Percentiles rank a stretch among this genome's conserved stretches.
Conservation (phyloP, 2,329 filamentous ascomycete genomes). For the Ceratocystis albifundus region DNA sequence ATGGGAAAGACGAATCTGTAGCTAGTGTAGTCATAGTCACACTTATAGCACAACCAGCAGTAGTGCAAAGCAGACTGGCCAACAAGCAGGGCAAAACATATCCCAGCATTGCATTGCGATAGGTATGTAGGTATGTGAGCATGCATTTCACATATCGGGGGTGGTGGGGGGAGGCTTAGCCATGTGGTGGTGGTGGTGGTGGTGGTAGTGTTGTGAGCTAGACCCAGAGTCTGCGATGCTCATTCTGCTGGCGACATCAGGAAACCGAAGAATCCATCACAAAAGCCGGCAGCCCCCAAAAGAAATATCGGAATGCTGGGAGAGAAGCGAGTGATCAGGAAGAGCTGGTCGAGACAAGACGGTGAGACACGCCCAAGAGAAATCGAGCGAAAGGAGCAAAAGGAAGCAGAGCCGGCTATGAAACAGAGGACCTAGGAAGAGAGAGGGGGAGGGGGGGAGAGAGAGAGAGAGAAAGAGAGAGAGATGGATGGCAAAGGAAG, state of each 20-base stretch:
- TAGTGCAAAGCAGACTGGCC: neutral
- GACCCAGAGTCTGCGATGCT: neutral
- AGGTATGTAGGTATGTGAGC: neutral
- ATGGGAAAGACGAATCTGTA: too few relatives aligned
- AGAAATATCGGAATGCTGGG: conserved; percentile 1
- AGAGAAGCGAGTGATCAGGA: neutral
- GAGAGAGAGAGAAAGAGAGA: neutral
- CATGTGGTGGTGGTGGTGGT: neutral
- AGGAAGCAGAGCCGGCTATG: neutral
- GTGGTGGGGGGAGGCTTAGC: neutral
- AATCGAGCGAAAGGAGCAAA: neutral
- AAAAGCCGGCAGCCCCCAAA: conserved; percentile 1
- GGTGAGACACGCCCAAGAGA: conserved; percentile 1
- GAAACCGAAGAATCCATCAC: conserved; percentile 4
- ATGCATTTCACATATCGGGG: neutral
- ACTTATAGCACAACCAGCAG: too few relatives aligned
- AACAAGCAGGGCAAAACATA: neutral
- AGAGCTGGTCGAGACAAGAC: neutral
- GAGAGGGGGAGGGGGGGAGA: neutral
- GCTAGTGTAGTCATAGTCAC: too few relatives aligned
- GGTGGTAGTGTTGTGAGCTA: neutral
- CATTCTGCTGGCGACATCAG: neutral
- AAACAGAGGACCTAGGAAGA: neutral
- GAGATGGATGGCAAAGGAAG: neutral
- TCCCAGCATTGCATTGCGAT: neutral